phyloP scores from a whole-genome alignment of 768 basidiomycete species.

The Pleurotus sapidus region DNA sequence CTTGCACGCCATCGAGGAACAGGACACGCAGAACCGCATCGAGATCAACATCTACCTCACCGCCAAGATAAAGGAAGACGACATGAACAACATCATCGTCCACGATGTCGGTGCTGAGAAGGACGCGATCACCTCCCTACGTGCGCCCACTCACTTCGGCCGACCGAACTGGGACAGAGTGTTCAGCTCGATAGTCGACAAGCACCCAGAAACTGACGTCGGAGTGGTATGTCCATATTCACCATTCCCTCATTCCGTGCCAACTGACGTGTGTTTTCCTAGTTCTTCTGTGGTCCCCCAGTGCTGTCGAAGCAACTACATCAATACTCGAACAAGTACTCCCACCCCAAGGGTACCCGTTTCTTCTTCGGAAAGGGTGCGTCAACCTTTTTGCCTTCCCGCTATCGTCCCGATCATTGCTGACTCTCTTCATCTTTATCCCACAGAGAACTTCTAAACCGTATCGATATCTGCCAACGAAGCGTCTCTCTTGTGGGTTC shows the following conservation, averaged over 20 bases:
- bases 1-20: constrained; percentile 89
- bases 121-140: constrained; percentile 85
- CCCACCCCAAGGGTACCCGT: constrained; percentile 68
- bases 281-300: constrained; percentile 88
- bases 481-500: background rate
- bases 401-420: no score
- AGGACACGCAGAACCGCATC: constrained; percentile 80
- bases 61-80: constrained; percentile 86
- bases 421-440: background rate
- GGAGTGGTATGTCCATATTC: constrained; percentile 61
- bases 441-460: constrained; percentile 32
- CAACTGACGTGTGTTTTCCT: background rate
- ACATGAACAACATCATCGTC: constrained; percentile 90
- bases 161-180: constrained; percentile 84
- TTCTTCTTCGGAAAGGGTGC: constrained; percentile 91
- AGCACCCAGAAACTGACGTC: constrained; percentile 86
- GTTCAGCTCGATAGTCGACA: constrained; percentile 70
- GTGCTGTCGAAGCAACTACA: constrained; percentile 72
- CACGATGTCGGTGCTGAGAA: constrained; percentile 92
- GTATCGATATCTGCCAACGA: background rate
- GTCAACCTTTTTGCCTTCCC: constrained; percentile 17
- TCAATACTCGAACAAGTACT: constrained; percentile 82
- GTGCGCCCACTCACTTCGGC: constrained; percentile 92
- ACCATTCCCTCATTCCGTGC: background rate
- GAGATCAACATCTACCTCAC: constrained; percentile 96